phyloP scores from a whole-genome alignment of 257 asterid genomes.

The Nicotiana noctiflora region DNA sequence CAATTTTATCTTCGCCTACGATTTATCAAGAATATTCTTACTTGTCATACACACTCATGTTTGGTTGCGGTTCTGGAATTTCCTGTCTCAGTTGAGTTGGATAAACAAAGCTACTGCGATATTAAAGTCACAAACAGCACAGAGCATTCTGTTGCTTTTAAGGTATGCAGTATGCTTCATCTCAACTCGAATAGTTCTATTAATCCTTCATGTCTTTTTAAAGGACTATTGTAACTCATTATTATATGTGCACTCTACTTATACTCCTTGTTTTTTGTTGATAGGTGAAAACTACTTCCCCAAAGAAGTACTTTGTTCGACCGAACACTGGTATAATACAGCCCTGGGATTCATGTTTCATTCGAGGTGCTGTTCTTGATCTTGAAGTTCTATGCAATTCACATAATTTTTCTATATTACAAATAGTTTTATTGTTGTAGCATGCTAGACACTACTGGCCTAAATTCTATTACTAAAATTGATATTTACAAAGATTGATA shows the following conservation, averaged over 20 bases:
- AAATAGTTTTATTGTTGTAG: background rate
- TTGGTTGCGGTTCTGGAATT: background rate
- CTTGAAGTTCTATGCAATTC: conserved; percentile 6
- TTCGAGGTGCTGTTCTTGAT: conserved; percentile 49
- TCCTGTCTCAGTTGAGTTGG: conserved; percentile 58
- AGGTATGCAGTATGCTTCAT: conserved; percentile 51
- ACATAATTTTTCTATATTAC: background rate
- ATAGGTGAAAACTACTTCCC: conserved; percentile 87
- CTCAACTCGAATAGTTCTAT: background rate
- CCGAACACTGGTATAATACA: conserved; percentile 70
- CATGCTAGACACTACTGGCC: background rate
- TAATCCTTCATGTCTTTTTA: background rate
- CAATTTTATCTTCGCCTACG: background rate
- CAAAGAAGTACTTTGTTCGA: conserved; percentile 79
- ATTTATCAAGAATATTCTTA: background rate
- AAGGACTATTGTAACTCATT: background rate
- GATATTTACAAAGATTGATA: background rate
- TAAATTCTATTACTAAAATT: background rate
- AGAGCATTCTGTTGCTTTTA: conserved; percentile 70
- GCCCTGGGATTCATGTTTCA: conserved; percentile 66
- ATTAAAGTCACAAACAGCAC: conserved; percentile 70
- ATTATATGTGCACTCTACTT: background rate
- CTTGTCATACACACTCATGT: background rate
- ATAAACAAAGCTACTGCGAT: conserved; percentile 74
- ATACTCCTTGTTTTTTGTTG: background rate